Evolutionary conservation across 495 filamentous ascomycete genomes (phyloP), one percentile per base, ranked within the genome.

Genomic region (Trichoderma parareesei): DNA sequence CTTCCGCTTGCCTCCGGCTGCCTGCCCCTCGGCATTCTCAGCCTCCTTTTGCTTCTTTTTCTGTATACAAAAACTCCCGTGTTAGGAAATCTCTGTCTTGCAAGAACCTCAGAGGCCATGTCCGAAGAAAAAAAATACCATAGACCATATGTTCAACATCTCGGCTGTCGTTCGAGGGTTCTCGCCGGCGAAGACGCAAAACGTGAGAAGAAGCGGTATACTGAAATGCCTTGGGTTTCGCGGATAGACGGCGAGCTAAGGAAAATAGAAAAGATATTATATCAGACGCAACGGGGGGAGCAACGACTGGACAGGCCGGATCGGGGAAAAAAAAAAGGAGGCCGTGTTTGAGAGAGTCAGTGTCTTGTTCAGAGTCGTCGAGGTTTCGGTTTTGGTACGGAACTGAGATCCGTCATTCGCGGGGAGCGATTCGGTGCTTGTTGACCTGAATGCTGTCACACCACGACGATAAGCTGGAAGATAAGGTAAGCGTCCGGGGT

Each of bases 121-220:
- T 18, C 27, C 3, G n/a, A n/a, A n/a, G n/a, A 27, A 2, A 27
- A 2, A 2, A 18, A 33, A 41, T 41, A 41, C 93, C 93, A 98
- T 97, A 75, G 92, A 96, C 94, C 94, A 98, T 82, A 98, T 96
- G 77, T 98, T 98, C 81, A 97, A 82, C 94, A 98, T 98, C 70
- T 76, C 91, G 85, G 65, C 43, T 37, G 44, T 27, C 27, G 27
- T 14, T 49, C 14, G 46, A 18, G 48, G 49, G 33, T 27, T 27
- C 27, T 46, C 73, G 65, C 65, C 49, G 27, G 53, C 61, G 40
- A 49, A 27, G 27, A 27, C 1, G 27, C 27, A 27, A 27, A 27
- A 27, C 27, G 27, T 27, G 61, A 53, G 18, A 60, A 64, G 37
- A 49, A 35, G 62, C 14, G 44, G 13, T 38, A 57, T 57, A 27